These are phyloP conservation scores for Brassica balearica DNA, from an alignment of 441 rosid genomes.

Conservation along the genomic window DNA sequence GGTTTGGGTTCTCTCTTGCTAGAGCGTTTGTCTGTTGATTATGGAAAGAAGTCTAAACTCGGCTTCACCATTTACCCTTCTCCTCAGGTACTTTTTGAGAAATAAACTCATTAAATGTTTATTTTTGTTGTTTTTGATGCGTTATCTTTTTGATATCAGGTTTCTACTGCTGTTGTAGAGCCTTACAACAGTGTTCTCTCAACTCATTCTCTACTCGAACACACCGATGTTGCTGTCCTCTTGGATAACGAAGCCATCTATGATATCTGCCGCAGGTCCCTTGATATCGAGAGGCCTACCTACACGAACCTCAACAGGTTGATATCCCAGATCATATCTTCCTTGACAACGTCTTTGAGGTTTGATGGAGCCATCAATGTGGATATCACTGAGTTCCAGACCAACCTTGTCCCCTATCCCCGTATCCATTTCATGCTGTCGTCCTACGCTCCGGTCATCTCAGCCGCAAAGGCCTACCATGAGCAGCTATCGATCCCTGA, in stretches of 20 bases:
- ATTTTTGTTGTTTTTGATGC: neutral
- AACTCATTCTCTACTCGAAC: conserved; percentile 92
- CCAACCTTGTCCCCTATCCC: conserved; percentile 61
- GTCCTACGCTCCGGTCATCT: conserved; percentile 92
- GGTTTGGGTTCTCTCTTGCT: conserved; percentile 83
- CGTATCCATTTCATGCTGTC: conserved; percentile 89
- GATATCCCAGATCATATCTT: conserved; percentile 90
- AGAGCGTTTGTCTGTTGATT: conserved; percentile 88
- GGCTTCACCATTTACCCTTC: conserved; percentile 93
- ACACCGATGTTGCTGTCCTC: conserved; percentile 90
- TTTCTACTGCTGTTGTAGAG: conserved; percentile 94
- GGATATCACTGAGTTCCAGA: conserved; percentile 92
- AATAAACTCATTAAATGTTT: neutral
- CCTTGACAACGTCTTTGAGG: conserved; percentile 85
- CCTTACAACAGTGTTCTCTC: conserved; percentile 95
- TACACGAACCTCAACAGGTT: conserved; percentile 87
- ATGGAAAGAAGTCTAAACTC: conserved; percentile 91
- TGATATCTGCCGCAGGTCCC: conserved; percentile 82
- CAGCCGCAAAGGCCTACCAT: conserved; percentile 92
- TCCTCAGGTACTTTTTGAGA: conserved; percentile 67
- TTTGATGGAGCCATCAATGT: conserved; percentile 98
- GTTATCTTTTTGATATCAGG: conserved; percentile 49
- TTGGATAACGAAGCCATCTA: conserved; percentile 95
- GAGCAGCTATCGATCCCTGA: conserved; percentile 82
- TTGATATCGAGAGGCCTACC: conserved; percentile 91